Evolutionary conservation across 164 flowering plant genomes (phyloP).

Genomic region (Aristolochia contorta): DNA sequence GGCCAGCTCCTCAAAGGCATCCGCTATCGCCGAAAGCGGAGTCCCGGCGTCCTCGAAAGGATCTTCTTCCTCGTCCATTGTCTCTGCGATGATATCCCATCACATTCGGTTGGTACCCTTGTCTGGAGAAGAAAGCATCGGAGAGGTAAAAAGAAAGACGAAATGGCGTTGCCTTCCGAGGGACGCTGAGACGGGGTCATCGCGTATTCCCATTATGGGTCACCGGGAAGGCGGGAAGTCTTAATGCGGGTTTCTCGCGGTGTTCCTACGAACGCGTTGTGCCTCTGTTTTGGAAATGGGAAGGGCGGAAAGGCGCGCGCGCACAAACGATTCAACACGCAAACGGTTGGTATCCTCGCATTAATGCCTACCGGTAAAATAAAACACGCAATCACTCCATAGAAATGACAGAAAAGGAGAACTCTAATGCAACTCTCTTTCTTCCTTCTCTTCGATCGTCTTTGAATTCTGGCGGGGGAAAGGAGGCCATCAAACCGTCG

Average conservation of each 20-base stretch:
- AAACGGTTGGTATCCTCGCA: no score
- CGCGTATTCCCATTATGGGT: neutral
- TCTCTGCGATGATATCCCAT: neutral
- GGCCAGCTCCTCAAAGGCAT: conserved; percentile 60
- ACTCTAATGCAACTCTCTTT: no score
- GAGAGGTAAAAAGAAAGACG: neutral
- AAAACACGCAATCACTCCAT: no score
- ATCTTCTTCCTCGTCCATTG: conserved; percentile 5
- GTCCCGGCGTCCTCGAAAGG: conserved; percentile 11
- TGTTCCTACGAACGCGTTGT: neutral
- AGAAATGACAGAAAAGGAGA: no score
- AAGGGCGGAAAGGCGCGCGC: no score
- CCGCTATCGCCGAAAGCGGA: conserved; percentile 45
- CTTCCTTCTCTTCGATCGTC: no score
- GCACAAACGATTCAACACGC: no score
- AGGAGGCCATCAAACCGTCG: no score
- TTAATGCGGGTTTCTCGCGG: neutral
- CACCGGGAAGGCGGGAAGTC: neutral
- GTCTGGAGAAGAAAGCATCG: no score
- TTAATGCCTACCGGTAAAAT: no score
- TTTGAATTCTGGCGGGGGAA: no score
- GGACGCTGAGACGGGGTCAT: neutral
- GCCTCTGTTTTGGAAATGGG: neutral
- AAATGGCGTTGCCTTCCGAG: neutral
- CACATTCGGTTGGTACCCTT: neutral